phyloP scores from a whole-genome alignment of 1,284 basidiomycete genomes.

The Schizopora paradoxa region DNA sequence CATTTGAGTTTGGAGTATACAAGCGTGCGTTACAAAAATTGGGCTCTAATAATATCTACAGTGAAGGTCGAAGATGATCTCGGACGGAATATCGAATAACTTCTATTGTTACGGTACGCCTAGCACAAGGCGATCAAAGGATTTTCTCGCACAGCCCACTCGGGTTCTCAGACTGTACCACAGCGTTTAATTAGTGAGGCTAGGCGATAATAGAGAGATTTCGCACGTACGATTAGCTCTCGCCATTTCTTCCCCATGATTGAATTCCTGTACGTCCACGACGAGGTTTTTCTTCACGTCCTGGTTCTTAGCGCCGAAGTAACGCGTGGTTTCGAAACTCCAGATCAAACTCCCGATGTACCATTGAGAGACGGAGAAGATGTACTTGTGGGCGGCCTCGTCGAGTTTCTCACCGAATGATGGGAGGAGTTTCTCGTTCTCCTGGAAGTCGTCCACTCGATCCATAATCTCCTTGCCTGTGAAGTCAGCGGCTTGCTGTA shows the following conservation, averaged over 20 bases:
- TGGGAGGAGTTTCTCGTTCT: conserved; percentile 29
- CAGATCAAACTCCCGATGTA: conserved; percentile 45
- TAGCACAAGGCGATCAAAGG: too few relatives aligned
- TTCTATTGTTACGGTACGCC: too few relatives aligned
- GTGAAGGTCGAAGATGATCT: too few relatives aligned
- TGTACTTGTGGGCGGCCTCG: conserved; percentile 41
- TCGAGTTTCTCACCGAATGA: background rate
- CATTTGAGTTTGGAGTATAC: too few relatives aligned
- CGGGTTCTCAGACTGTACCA: too few relatives aligned
- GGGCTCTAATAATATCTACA: too few relatives aligned
- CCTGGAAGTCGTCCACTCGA: conserved; percentile 43
- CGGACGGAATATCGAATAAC: too few relatives aligned
- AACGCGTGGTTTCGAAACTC: conserved; percentile 55
- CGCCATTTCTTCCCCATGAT: conserved; percentile 15
- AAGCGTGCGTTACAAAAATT: too few relatives aligned
- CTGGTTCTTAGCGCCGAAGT: conserved; percentile 44
- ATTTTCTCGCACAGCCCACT: too few relatives aligned
- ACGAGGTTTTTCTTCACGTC: conserved; percentile 42
- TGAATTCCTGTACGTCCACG: conserved; percentile 29
- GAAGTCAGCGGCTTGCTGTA: conserved; percentile 54
- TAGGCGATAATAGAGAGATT: too few relatives aligned
- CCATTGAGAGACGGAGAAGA: conserved; percentile 44
- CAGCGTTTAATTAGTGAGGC: too few relatives aligned
- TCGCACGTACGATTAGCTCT: too few relatives aligned
- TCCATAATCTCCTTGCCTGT: conserved; percentile 47